Evolutionary conservation across 345 rosid species (phyloP).

Genomic region (Syzygium grande): DNA sequence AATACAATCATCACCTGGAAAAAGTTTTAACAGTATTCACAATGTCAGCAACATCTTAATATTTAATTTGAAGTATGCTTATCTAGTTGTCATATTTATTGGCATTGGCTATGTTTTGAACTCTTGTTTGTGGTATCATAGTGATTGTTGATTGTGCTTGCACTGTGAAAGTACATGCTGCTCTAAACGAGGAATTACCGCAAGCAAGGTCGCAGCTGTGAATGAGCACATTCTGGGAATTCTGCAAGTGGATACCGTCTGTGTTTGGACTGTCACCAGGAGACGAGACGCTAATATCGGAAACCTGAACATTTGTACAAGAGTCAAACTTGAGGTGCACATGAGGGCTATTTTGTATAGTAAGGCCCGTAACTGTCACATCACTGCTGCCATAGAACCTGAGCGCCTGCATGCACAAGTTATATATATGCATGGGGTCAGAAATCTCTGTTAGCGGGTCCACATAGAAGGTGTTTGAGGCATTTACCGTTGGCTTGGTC

Average conservation of each 20-base stretch:
- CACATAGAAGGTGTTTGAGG: neutral
- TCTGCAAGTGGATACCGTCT: conserved; percentile 80
- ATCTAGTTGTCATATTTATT: neutral
- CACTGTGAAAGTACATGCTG: neutral
- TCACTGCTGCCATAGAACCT: conserved; percentile 68
- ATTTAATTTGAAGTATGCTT: neutral
- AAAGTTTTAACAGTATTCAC: neutral
- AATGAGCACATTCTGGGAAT: conserved; percentile 60
- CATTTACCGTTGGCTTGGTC: conserved; percentile 59
- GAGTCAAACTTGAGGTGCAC: conserved; percentile 71
- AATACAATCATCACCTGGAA: conserved; percentile 80
- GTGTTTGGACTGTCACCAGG: conserved; percentile 86
- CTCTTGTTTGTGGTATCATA: neutral
- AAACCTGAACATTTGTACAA: conserved; percentile 51
- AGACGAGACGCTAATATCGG: conserved; percentile 43
- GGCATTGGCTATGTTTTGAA: neutral
- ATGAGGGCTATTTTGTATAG: conserved; percentile 83
- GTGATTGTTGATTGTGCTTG: neutral
- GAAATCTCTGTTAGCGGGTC: neutral
- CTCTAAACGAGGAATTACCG: conserved; percentile 31
- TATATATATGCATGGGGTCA: neutral
- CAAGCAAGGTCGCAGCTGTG: conserved; percentile 53
- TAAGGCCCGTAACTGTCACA: conserved; percentile 61
- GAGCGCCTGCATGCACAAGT: conserved; percentile 40
- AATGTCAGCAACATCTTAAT: neutral